Conservation (phyloP, 2,329 filamentous ascomycete genomes). For the Chaetomium globosum region DNA sequence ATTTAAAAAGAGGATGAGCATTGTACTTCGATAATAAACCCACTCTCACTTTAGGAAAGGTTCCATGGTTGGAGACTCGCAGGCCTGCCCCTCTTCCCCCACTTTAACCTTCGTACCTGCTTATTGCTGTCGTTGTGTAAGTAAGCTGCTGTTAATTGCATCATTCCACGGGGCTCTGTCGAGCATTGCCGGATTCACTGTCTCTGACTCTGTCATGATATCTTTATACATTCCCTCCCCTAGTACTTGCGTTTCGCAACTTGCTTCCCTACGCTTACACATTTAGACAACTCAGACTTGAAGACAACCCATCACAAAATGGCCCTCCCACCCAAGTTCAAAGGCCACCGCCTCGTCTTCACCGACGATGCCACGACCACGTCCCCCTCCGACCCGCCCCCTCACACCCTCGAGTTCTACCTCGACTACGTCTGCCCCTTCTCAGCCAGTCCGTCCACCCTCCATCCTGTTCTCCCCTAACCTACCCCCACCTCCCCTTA, state of each 20-base stretch:
- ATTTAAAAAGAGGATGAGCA: too few relatives aligned
- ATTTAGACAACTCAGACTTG: not conserved
- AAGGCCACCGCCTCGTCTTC: slow-evolving; percentile 67
- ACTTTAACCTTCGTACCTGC: not conserved
- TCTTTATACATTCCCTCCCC: not conserved
- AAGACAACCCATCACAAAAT: slow-evolving; percentile 49
- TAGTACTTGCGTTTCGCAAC: not conserved
- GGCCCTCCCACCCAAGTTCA: slow-evolving; percentile 78
- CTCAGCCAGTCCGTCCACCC: slow-evolving; percentile 48
- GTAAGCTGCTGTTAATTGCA: slow-evolving; percentile 4
- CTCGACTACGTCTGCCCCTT: slow-evolving; percentile 90
- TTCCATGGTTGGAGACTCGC: not conserved
- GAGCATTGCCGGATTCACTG: not conserved
- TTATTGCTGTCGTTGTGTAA: slow-evolving; percentile 4
- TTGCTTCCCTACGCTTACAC: not conserved
- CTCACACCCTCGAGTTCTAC: slow-evolving; percentile 67
- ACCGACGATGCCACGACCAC: slow-evolving; percentile 42
- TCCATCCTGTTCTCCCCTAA: slow-evolving; percentile 30
- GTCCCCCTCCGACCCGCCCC: slow-evolving; percentile 44
- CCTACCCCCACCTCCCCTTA: not conserved
- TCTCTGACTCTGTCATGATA: not conserved
- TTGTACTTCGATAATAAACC: too few relatives aligned
- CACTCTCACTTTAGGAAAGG: not conserved
- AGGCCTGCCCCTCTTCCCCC: not conserved
- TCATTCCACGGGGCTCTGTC: not conserved